Evolutionary conservation across 352 stramenopile species (phyloP).

Genomic region (Globisporangium irregulare): DNA sequence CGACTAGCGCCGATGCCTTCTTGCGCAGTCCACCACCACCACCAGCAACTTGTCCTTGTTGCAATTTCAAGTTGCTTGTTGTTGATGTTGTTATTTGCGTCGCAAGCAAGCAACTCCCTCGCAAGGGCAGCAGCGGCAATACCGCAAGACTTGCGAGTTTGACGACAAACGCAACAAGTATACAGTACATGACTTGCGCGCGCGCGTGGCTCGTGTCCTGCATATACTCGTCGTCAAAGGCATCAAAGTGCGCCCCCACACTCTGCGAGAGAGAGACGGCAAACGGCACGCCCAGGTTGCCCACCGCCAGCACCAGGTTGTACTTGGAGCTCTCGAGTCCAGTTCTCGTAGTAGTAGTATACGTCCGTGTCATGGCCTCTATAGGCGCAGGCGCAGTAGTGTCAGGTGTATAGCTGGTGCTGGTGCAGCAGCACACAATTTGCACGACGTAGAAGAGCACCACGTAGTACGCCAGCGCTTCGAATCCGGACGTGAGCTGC

Average conservation of each 20-base stretch:
- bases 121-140: constrained; percentile 38
- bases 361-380: too few species aligned
- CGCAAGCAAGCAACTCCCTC: background rate
- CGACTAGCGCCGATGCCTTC: constrained; percentile 23
- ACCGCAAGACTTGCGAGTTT: constrained; percentile 29
- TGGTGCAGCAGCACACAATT: constrained; percentile 8
- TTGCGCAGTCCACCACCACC: background rate
- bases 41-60: background rate
- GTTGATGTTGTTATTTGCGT: constrained; percentile 2
- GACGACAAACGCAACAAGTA: constrained; percentile 41
- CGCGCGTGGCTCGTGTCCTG: constrained; percentile 40
- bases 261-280: constrained; percentile 59
- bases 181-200: constrained; percentile 42
- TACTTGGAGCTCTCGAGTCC: constrained; percentile 30
- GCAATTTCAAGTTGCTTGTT: background rate
- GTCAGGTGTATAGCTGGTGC: too few species aligned
- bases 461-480: constrained; percentile 56
- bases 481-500: constrained; percentile 42
- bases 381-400: too few species aligned
- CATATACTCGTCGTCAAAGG: constrained; percentile 50
- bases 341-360: constrained; percentile 3
- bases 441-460: constrained; percentile 45
- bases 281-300: constrained; percentile 54
- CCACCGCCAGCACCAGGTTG: constrained; percentile 46
- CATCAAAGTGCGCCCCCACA: constrained; percentile 60